Evolutionary conservation across 2,329 filamentous ascomycete species (phyloP).

Genomic region (Aspergillus pseudoterreus): DNA sequence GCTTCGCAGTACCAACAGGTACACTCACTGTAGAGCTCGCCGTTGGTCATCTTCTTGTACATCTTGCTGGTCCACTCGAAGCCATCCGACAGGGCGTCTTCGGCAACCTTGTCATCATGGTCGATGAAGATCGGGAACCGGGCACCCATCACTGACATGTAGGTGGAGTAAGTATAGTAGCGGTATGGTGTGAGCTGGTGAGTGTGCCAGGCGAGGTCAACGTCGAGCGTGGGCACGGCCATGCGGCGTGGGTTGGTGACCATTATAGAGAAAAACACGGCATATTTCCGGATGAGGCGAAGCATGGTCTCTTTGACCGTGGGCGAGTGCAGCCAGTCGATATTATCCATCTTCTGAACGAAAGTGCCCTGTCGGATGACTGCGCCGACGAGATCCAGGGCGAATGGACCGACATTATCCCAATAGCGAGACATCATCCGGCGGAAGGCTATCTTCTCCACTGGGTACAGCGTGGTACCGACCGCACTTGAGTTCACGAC

Average conservation of each 20-base stretch:
- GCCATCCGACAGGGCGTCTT: slow-evolving; percentile 57
- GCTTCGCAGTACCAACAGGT: slow-evolving; percentile 63
- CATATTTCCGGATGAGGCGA: slow-evolving; percentile 57
- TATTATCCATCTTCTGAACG: slow-evolving; percentile 62
- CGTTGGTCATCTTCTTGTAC: slow-evolving; percentile 62
- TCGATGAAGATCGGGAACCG: slow-evolving; percentile 59
- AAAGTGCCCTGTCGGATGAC: slow-evolving; percentile 44
- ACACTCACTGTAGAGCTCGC: slow-evolving; percentile 53
- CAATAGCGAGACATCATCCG: slow-evolving; percentile 44
- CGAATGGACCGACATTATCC: slow-evolving; percentile 38
- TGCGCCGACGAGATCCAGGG: slow-evolving; percentile 39
- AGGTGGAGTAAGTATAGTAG: slow-evolving; percentile 60
- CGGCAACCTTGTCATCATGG: slow-evolving; percentile 80
- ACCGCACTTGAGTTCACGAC: slow-evolving; percentile 33
- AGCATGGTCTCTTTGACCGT: slow-evolving; percentile 60
- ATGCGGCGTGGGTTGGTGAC: slow-evolving; percentile 30
- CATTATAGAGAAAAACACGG: slow-evolving; percentile 44
- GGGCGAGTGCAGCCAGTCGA: slow-evolving; percentile 76
- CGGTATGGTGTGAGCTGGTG: slow-evolving; percentile 65
- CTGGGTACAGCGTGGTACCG: slow-evolving; percentile 8
- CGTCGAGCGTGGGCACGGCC: slow-evolving; percentile 35
- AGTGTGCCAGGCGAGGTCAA: slow-evolving; percentile 56
- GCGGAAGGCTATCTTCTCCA: slow-evolving; percentile 30
- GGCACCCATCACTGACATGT: slow-evolving; percentile 25
- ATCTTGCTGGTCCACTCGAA: slow-evolving; percentile 71